Evolutionary conservation across 116 monocot genomes (phyloP).

Genomic region (Papilionanthe hybrid): DNA sequence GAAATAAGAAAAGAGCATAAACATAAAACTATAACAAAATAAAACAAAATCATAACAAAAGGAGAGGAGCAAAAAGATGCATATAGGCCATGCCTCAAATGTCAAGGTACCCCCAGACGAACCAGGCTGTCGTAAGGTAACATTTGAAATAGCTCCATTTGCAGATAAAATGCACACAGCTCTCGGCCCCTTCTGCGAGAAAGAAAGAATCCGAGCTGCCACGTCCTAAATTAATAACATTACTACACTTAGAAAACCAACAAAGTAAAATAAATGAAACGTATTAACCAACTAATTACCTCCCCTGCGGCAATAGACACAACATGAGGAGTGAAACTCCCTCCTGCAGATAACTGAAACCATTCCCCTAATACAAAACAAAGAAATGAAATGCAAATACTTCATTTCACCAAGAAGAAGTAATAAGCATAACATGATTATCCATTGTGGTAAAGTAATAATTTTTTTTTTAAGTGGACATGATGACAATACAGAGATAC

Average conservation of each 20-base stretch:
- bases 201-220: slow-evolving; percentile 55
- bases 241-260: neutral
- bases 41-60: neutral
- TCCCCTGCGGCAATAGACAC: slow-evolving; percentile 65
- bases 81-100: slow-evolving; percentile 38
- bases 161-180: slow-evolving; percentile 85
- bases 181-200: slow-evolving; percentile 71
- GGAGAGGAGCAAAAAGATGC: neutral
- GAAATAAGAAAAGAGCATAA: too few relatives aligned
- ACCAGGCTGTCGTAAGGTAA: slow-evolving; percentile 69
- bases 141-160: slow-evolving; percentile 80
- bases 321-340: slow-evolving; percentile 71
- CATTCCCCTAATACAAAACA: slow-evolving; percentile 42
- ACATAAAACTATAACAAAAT: too few relatives aligned
- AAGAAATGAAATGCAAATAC: neutral
- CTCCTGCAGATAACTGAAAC: slow-evolving; percentile 73
- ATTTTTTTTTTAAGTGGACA: neutral
- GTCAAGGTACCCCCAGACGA: slow-evolving; percentile 75
- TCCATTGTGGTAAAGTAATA: neutral
- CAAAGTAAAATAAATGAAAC: neutral
- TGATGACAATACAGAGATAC: neutral
- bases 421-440: too few relatives aligned
- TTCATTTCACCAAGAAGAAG: neutral
- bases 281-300: slow-evolving; percentile 23
- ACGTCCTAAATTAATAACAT: slow-evolving; percentile 50